Base-by-base conservation (phyloP, 345 rosid genomes). In the Excoecaria agallocha region DNA sequence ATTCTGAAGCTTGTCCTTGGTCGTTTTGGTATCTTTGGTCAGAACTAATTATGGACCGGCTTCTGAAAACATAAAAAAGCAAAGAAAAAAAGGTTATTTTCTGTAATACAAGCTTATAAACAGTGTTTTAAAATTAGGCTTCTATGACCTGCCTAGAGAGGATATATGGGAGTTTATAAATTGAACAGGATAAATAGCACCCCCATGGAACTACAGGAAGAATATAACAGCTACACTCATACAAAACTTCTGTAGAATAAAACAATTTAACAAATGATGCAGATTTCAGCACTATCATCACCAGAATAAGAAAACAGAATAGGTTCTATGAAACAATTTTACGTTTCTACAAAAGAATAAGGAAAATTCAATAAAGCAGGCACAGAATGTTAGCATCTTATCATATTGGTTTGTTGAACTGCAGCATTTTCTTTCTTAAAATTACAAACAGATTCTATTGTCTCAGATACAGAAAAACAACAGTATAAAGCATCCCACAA, bases 1-100 rank as follows among this genome's bases (percentile, higher is more conserved):
- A 50, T 25, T 60, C 62, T 48, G 64, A 51, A 24, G 37, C 39
- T 70, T 63, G 74, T 54, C n/a, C 66, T 76, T 54, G 62, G 35
- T 63, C 5, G 68, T 35, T 55, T 63, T 76, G 59, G 8, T 55
- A 45, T 24, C 24, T 45, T 55, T 25, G 8, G 6, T 51, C 35
- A 62, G 59, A 9, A 39, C 51, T 17, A 12, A 43, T 6, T 24
- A 22, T 17, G 12, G 79, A 63, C 19, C 38, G 39, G 35, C 38
- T 43, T 57, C 75, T 70, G 66, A 64, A 55, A 46, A 50, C n/a
- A n/a, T 3, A 15, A 38, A 19, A 51, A 63, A 19, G 15, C 19
- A 64, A 64, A 19, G 35, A 9, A 24, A 6, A 19, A 19, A 61
- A 50, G 59, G 1, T 48, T n/a, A 45, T 74, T n/a, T n/a, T 30